Evolutionary conservation across 1,284 basidiomycete genomes (phyloP), one percentile per base, ranked within the genome.

Genomic region (Naganishia sp.): DNA sequence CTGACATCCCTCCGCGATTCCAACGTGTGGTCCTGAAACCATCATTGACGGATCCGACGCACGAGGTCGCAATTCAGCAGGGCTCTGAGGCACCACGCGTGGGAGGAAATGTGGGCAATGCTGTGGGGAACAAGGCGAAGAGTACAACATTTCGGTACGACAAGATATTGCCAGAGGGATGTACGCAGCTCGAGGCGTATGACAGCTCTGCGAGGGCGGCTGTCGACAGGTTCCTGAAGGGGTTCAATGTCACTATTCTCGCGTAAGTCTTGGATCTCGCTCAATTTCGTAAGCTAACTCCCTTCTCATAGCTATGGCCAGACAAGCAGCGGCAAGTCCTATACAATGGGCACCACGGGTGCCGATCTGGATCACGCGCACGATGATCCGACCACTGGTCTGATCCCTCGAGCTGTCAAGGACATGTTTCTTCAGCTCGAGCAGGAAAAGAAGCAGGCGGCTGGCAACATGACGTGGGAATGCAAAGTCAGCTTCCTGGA

Each of bases 191-290:
- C 77, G 85, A 88, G 43, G 85, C 98, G 71, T 99, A 92, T 79
- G 87, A 87, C 46, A 84, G 85, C 6, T 91, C 90, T 28, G 91
- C 93, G 6, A 86, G 88, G 66, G 89, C 92, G 28, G 87, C 96
- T 71, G 85, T 98, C 69, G 87, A 89, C 35, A 90, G 91, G 70
- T 99, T 98, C 79, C 77, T 97, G 53, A 92, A 94, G 74, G 95
- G 95, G 13, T 95, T 94, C 81, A 99, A 99, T 81, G 95, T 94
- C 70, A 99, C 96, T 45, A 90, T 99, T 69, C 86, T 99, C 68
- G 95, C 95, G 62, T 99, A 62, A 74, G 79, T 74, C 6, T 4
- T 17, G 10, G 4, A 10, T 17, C 21, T 21, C 23, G 0, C 43
- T n/a, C 25, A 42, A 6, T 7, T 21, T 17, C n/a, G 18, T 13